Conservation (phyloP, 371 early-diverging fungal species). For the Rhizopus microsporus region DNA sequence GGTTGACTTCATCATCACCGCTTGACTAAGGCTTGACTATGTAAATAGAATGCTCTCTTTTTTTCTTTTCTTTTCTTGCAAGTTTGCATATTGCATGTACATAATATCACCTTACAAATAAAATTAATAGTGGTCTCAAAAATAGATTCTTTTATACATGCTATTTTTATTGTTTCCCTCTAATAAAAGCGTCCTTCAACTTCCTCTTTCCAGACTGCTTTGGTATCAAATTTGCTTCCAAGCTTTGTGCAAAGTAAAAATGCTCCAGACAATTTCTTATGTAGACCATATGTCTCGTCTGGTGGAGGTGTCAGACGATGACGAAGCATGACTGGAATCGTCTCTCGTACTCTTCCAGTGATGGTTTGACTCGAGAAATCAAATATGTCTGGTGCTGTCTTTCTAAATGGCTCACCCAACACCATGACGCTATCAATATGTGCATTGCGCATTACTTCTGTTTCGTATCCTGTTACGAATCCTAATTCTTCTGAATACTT, state of each 20-base stretch:
- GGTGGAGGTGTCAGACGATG: slow-evolving; percentile 96
- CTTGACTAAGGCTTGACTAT: background rate
- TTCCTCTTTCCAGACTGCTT: slow-evolving; percentile 63
- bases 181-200: slow-evolving; percentile 23
- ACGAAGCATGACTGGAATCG: slow-evolving; percentile 93
- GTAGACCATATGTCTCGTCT: slow-evolving; percentile 94
- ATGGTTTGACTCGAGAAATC: slow-evolving; percentile 85
- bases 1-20: no score
- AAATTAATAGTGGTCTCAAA: no score
- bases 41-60: background rate
- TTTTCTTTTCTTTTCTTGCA: no score
- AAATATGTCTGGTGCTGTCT: slow-evolving; percentile 56
- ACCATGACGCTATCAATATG: slow-evolving; percentile 89
- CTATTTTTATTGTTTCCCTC: background rate
- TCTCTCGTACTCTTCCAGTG: slow-evolving; percentile 77
- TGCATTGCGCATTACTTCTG: slow-evolving; percentile 82
- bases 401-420: slow-evolving; percentile 85
- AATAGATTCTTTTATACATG: no score
- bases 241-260: slow-evolving; percentile 91
- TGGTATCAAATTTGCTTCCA: slow-evolving; percentile 73
- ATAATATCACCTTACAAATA: no score
- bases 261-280: slow-evolving; percentile 92
- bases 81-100: no score
- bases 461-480: slow-evolving; percentile 93
- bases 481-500: slow-evolving; percentile 81